phyloP scores from a whole-genome alignment of 2,329 filamentous ascomycete species.

The Stylonectria norvegica region DNA sequence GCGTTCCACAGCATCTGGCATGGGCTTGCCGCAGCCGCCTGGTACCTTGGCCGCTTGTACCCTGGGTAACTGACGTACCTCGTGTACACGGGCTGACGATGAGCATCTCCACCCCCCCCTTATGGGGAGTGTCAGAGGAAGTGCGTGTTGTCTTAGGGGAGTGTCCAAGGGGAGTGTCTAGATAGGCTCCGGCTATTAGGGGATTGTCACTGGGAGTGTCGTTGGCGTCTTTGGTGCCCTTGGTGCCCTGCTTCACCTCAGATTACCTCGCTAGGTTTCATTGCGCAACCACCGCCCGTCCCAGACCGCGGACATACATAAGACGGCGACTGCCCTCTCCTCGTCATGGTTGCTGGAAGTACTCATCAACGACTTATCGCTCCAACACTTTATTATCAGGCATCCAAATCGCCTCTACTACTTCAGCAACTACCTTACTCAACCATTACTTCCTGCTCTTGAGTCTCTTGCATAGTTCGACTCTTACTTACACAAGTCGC shows the following conservation, averaged over 20 bases:
- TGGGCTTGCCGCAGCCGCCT: not conserved
- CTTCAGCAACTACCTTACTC: slow-evolving; percentile 4
- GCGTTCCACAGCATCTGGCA: not conserved
- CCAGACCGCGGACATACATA: slow-evolving; percentile 29
- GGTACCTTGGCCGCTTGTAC: not conserved
- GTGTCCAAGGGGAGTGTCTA: no score
- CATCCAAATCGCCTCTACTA: slow-evolving; percentile 15
- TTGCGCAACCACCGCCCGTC: slow-evolving; percentile 26
- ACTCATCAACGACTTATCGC: slow-evolving; percentile 22
- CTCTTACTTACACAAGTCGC: slow-evolving; percentile 10
- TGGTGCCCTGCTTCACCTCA: slow-evolving; percentile 20
- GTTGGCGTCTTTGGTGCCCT: not conserved
- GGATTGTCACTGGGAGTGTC: no score
- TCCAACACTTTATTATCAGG: slow-evolving; percentile 16
- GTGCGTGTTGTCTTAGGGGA: no score
- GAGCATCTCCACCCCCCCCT: no score
- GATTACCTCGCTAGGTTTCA: slow-evolving; percentile 33
- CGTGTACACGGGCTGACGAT: no score
- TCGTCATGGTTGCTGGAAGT: slow-evolving; percentile 13
- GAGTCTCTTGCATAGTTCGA: slow-evolving; percentile 7
- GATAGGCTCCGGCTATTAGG: no score
- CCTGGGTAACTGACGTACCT: slow-evolving; percentile 1
- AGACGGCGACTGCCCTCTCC: slow-evolving; percentile 30
- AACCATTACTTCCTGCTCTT: slow-evolving; percentile 6
- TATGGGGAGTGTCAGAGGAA: no score